Evolutionary conservation across 176 grass and related monocot species (phyloP).

Genomic region (Puccinellia tenuiflora): DNA sequence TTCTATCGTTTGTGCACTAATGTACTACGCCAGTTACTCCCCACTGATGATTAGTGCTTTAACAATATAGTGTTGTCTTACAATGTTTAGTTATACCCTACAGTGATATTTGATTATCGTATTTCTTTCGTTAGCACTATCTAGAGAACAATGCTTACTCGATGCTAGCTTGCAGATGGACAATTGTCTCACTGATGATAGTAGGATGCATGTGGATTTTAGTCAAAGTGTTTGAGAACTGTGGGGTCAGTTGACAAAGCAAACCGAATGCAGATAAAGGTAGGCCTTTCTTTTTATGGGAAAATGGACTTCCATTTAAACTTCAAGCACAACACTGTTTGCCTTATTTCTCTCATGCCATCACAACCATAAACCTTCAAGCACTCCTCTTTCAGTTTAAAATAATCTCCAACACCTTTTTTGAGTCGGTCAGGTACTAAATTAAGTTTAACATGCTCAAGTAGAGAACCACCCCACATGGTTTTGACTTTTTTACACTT

Average conservation of each 20-base stretch:
- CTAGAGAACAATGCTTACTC: constrained; percentile 10
- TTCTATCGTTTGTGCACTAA: not conserved
- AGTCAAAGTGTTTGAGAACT: constrained; percentile 90
- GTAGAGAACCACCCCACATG: not conserved
- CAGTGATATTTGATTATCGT: constrained; percentile 13
- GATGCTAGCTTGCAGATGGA: constrained; percentile 66
- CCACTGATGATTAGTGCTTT: not conserved
- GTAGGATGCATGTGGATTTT: constrained; percentile 96
- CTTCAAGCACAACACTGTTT: not conserved
- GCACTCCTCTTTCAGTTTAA: not conserved
- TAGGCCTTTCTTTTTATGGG: not conserved
- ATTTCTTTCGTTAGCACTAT: not conserved
- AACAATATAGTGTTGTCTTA: not conserved
- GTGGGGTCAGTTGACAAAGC: constrained; percentile 83
- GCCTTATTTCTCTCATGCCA: not conserved
- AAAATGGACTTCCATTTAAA: too few species aligned
- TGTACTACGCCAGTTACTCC: not conserved
- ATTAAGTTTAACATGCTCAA: not conserved
- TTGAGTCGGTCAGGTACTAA: not conserved
- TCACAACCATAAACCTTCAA: not conserved
- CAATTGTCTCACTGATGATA: constrained; percentile 84
- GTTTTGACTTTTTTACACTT: not conserved
- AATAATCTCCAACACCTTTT: not conserved
- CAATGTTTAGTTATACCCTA: not conserved
- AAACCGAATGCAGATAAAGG: constrained; percentile 74